Conservation (phyloP, 2,329 filamentous ascomycete species). For the Didymella exigua region DNA sequence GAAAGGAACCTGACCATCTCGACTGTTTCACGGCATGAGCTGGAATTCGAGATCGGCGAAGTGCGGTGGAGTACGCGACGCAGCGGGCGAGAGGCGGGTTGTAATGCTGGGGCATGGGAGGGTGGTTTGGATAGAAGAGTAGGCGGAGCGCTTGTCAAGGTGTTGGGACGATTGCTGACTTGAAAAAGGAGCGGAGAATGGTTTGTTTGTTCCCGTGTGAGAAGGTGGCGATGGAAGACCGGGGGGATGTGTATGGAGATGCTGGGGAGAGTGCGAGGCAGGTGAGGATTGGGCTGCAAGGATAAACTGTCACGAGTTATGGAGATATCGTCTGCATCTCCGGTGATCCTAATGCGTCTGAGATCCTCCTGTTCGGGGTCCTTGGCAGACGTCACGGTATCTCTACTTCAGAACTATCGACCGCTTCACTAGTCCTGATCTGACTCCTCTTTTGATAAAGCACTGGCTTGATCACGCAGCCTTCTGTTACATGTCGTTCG, state of each 20-base stretch:
- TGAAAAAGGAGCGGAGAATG: not conserved
- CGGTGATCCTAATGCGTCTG: not conserved
- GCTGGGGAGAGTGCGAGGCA: not conserved
- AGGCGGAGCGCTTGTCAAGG: not conserved
- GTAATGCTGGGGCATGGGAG: not conserved
- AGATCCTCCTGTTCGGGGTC: too few species aligned
- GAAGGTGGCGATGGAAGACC: not conserved
- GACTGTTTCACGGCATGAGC: not conserved
- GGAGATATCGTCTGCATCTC: not conserved
- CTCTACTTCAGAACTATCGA: too few species aligned
- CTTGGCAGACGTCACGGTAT: too few species aligned
- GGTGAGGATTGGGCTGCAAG: not conserved
- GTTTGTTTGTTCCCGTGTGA: conserved; percentile 4
- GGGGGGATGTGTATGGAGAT: not conserved
- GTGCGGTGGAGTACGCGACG: not conserved
- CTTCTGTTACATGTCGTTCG: too few species aligned
- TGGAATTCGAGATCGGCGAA: not conserved
- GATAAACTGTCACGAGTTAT: not conserved
- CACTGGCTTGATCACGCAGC: too few species aligned
- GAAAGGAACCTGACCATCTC: conserved; percentile 8
- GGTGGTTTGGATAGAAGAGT: not conserved
- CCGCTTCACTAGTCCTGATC: too few species aligned
- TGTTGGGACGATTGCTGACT: not conserved
- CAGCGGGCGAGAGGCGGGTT: not conserved
- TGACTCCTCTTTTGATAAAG: too few species aligned